Conservation (phyloP, 257 asterid genomes). For the Striga asiatica region DNA sequence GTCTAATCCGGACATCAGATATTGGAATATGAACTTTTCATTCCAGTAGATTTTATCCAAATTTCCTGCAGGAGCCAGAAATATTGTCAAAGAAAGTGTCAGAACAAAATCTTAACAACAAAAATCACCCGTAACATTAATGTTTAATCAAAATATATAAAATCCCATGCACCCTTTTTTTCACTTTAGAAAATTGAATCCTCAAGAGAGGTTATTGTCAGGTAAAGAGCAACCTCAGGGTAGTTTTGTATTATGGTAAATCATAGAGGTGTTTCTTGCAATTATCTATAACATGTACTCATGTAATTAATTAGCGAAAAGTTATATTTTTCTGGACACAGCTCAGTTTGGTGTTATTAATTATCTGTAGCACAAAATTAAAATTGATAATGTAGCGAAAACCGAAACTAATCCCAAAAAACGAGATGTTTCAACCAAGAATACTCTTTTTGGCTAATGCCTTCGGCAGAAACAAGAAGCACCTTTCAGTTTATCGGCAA, state of each 20-base stretch:
- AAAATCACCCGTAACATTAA: no score
- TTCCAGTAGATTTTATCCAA: constrained; percentile 54
- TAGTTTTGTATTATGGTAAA: no score
- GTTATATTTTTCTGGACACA: no score
- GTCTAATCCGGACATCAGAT: constrained; percentile 32
- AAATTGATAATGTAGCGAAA: background rate
- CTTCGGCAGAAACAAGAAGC: constrained; percentile 63
- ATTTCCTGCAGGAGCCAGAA: constrained; percentile 24
- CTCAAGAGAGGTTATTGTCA: no score
- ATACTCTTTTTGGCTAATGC: constrained; percentile 29
- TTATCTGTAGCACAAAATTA: background rate
- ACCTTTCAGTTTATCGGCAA: constrained; percentile 35
- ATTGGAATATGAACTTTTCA: constrained; percentile 44
- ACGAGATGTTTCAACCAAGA: constrained; percentile 27
- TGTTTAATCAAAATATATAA: no score
- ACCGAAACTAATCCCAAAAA: background rate
- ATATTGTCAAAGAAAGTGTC: no score
- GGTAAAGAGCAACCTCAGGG: no score
- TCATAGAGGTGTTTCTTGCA: background rate
- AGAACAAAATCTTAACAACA: no score
- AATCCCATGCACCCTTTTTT: no score
- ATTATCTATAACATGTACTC: background rate
- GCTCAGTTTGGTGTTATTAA: constrained; percentile 25
- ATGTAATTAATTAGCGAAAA: no score
- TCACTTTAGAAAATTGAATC: no score